phyloP scores from a whole-genome alignment of 768 basidiomycete genomes.

The Podaxis sp. region DNA sequence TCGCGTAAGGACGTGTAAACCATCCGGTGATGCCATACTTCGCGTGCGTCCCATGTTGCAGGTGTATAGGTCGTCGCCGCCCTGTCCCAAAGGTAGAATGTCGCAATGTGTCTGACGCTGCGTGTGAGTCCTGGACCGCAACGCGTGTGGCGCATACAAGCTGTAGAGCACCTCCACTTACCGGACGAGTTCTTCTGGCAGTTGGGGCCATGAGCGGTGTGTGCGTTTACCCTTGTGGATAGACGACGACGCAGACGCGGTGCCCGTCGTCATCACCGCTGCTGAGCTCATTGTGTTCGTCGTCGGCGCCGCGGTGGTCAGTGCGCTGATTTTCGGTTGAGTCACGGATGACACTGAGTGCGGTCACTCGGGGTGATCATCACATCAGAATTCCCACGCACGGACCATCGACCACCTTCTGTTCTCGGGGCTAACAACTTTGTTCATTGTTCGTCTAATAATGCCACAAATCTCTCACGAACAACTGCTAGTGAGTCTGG shows the following conservation, averaged over 20 bases:
- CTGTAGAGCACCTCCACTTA: constrained; percentile 28
- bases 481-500: too few relatives aligned
- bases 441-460: background rate
- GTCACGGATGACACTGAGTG: constrained; percentile 33
- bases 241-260: constrained; percentile 10
- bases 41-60: constrained; percentile 44
- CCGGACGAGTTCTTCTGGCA: constrained; percentile 64
- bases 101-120: constrained; percentile 51
- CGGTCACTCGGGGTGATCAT: constrained; percentile 26
- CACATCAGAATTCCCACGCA: constrained; percentile 41
- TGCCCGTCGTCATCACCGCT: constrained; percentile 24
- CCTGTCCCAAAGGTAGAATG: constrained; percentile 54
- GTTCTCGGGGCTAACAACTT: background rate
- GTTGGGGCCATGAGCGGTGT: constrained; percentile 58
- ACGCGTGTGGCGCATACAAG: constrained; percentile 32
- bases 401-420: constrained; percentile 28
- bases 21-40: constrained; percentile 61
- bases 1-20: constrained; percentile 65
- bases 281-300: constrained; percentile 24
- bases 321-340: constrained; percentile 40
- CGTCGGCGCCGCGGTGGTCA: constrained; percentile 37
- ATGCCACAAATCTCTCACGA: too few relatives aligned
- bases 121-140: constrained; percentile 27
- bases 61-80: constrained; percentile 47
- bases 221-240: constrained; percentile 61